These are phyloP conservation scores for Phoma sp. DNA, from an alignment of 2,329 filamentous ascomycete genomes.

Conservation along the genomic window DNA sequence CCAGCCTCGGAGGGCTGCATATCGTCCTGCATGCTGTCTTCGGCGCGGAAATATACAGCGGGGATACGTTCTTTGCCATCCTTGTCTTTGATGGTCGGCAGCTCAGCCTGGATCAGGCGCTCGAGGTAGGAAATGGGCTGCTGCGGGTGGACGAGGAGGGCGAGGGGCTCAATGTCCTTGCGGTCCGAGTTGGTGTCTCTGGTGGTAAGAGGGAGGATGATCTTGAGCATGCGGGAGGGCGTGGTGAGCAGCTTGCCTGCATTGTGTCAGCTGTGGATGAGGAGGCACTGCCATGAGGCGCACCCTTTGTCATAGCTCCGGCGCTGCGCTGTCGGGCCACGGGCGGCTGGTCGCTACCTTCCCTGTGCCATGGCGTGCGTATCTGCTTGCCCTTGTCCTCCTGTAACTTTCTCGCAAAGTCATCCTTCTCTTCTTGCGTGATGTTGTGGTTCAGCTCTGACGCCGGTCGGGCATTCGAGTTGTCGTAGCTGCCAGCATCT, in stretches of 20 bases:
- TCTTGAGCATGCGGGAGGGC: slow-evolving; percentile 79
- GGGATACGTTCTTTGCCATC: slow-evolving; percentile 74
- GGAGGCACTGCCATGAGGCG: neutral
- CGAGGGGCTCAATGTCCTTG: slow-evolving; percentile 81
- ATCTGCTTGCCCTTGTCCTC: slow-evolving; percentile 64
- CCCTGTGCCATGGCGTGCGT: slow-evolving; percentile 70
- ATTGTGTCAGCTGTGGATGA: slow-evolving; percentile 11
- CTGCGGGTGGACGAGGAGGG: slow-evolving; percentile 85
- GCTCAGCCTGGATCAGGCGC: slow-evolving; percentile 84
- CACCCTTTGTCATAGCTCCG: slow-evolving; percentile 71
- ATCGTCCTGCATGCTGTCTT: slow-evolving; percentile 72
- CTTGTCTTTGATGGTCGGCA: slow-evolving; percentile 70
- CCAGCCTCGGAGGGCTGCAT: slow-evolving; percentile 37
- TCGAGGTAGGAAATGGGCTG: slow-evolving; percentile 92
- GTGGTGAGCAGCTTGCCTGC: slow-evolving; percentile 80
- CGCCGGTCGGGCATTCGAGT: slow-evolving; percentile 48
- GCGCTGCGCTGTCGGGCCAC: slow-evolving; percentile 60
- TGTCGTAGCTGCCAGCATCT: slow-evolving; percentile 30
- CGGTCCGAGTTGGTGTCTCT: slow-evolving; percentile 65
- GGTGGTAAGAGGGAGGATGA: slow-evolving; percentile 77
- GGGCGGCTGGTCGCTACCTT: slow-evolving; percentile 66
- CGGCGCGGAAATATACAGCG: slow-evolving; percentile 78
- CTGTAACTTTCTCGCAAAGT: slow-evolving; percentile 53
- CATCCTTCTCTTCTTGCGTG: slow-evolving; percentile 54
- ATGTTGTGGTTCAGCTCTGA: slow-evolving; percentile 54